Evolutionary conservation across 148 eudicot species (phyloP), one percentile per base, ranked within the genome.

Genomic region (Silene uniflora): DNA sequence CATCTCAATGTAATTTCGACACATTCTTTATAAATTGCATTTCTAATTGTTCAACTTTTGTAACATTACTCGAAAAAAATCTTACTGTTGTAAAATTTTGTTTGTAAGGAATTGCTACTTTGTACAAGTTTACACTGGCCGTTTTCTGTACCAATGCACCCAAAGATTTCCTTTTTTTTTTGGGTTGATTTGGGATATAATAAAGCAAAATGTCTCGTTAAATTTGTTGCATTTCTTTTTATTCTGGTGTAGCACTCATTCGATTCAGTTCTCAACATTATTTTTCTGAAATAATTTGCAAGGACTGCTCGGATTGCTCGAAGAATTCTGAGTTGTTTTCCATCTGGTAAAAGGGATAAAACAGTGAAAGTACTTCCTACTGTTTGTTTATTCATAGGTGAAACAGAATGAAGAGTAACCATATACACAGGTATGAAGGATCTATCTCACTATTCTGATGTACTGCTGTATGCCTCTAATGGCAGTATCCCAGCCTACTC

Each of bases 401-500:
- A 49, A 14, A 65, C 62, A 71, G 73, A 61, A 73, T 61, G 62
- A 60, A 35, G 56, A 18, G 19, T 68, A 21, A 67, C 67, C 16
- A 74, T 75, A 32, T 62, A 71, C 71, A 75, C 75, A 25, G 67
- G 47, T 83, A 77, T 68, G 63, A 61, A 56, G 55, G 55, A 49
- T 10, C 16, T 49, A 12, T 49, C 14, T 59, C 73, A 12, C 83
- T 80, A 69, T 74, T 74, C 64, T 80, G 74, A 70, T 74, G 70
- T 44, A 74, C 29, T 74, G 64, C 73, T 83, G 68, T 75, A 63
- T 70, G 62, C 73, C 64, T 73, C 73, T 68, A 66, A 56, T n/a
- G 49, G 44, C 76, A 74, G 44, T 61, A 79, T 62, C 77, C 55
- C 76, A 83, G 78, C 58, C 65, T 80, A 83, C 49, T n/a, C 69